These are phyloP conservation scores for Nemania diffusa DNA, from an alignment of 2,329 filamentous ascomycete species.

Conservation along the genomic window DNA sequence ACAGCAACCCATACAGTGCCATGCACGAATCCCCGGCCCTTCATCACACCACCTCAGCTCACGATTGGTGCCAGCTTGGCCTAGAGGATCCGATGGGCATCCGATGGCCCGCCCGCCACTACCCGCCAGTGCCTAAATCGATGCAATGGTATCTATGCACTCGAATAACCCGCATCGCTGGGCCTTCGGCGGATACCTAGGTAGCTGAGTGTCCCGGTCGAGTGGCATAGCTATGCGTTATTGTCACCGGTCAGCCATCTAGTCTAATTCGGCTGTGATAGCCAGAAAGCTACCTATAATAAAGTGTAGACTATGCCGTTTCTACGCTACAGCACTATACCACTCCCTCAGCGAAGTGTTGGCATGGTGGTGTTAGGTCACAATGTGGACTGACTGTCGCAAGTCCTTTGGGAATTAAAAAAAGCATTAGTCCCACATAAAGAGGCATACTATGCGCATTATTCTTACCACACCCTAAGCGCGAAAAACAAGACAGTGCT, in stretches of 20 bases:
- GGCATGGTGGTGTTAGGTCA: slow-evolving; percentile 19
- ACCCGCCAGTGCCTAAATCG: slow-evolving; percentile 6
- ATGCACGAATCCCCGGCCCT: neutral
- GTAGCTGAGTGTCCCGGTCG: neutral
- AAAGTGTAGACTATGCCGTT: neutral
- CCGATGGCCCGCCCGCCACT: slow-evolving; percentile 17
- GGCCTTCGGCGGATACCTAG: neutral
- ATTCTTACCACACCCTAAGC: slow-evolving; percentile 28
- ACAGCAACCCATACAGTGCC: too few relatives aligned
- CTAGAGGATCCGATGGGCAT: slow-evolving; percentile 1
- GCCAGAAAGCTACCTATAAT: neutral
- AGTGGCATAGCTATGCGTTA: neutral
- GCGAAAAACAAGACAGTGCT: slow-evolving; percentile 1
- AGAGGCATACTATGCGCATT: slow-evolving; percentile 13
- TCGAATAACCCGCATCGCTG: slow-evolving; percentile 3
- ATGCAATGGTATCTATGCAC: slow-evolving; percentile 3
- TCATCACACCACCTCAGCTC: slow-evolving; percentile 31
- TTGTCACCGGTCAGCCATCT: neutral
- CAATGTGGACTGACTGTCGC: slow-evolving; percentile 24
- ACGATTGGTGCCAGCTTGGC: slow-evolving; percentile 32
- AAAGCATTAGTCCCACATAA: slow-evolving; percentile 36
- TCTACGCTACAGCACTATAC: neutral
- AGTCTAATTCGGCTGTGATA: neutral
- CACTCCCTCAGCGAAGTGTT: slow-evolving; percentile 4
- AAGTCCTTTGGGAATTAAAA: neutral